Evolutionary conservation across 768 basidiomycete genomes (phyloP), one percentile per base, ranked within the genome.

Genomic region (Termitomyces sp.): DNA sequence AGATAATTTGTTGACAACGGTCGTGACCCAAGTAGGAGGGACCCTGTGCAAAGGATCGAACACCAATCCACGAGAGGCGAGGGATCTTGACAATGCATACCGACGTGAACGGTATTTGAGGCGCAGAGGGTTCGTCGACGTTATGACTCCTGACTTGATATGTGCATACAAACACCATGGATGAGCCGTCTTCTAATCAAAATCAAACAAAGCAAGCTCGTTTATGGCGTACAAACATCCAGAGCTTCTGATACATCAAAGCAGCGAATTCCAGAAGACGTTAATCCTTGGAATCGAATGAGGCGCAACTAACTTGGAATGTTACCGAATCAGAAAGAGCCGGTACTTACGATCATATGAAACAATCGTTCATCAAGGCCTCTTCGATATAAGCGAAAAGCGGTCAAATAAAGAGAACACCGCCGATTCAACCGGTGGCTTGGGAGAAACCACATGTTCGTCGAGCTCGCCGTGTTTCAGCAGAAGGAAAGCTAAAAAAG

Each of bases 291-390:
- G 41, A 33, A 42, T 35, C 31, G 11, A 33, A 33, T 44, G 52
- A 44, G 31, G 52, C 42, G 15, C 31, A 53, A 4, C 30, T 35
- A 3, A 23, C 28, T 21, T 35, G 43, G 52, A 53, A 53, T 53
- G 52, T 53, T 53, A 51, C 50, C n/a, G 38, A 51, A 30, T 15
- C 42, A 53, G 52, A 21, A 53, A 45, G 30, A 23, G 14, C 42
- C 40, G 17, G 17, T 19, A 35, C n/a, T 35, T 21, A 28, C 28
- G 41, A 44, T 53, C 52, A 31, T 21, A 43, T 43, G 52, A 42
- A 53, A 53, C n/a, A 23, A 42, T 52, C 28, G 15, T n/a, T 41
- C 15, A 38, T 28, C 11, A 4, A 42, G 40, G 28, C 8, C 12
- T 21, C 31, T 37, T 50, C 35, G 19, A 23, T 14, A 37, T 17